Evolutionary conservation across 148 eudicot species (phyloP), one percentile per base, ranked within the genome.

Genomic region (Heliamphora exappendiculata): DNA sequence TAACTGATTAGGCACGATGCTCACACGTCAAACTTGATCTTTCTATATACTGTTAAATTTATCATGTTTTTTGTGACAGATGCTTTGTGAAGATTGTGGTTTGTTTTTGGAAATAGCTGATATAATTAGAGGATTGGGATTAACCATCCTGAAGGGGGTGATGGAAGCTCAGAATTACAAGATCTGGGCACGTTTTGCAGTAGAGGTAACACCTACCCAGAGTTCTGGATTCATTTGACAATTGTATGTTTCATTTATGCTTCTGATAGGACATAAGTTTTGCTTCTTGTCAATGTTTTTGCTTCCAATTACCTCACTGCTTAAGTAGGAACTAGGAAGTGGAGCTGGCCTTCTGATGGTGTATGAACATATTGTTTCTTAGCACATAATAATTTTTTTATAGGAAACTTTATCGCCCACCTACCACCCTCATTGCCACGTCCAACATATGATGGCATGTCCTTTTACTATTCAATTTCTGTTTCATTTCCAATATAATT

Each of bases 41-140:
- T n/a, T 28, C 39, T 49, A 11, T 70, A 8, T 16, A n/a, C 57
- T 39, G n/a, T n/a, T n/a, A n/a, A n/a, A 7, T 7, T 33, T 8
- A 26, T 78, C 70, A 39, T 28, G 41, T 65, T 31, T 55, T 4
- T 44, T 37, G 20, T 69, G 54, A 70, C 85, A 96, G 99, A 93
- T 96, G 98, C 94, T 96, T 11, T 96, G 94, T 76, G 98, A 96
- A 84, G 91, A 93, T 75, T 79, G 91, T 9, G 99, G 99, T 24
- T 79, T 90, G 78, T 96, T 96, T 84, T 72, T 96, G 84, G 99
- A 93, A 86, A 93, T 96, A 83, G 99, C 99, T 49, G 98, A 96
- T 76, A 89, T 93, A 13, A 84, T 96, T 75, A 85, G 97, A 87
- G 99, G 99, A 79, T 78, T 96, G 80, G 99, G 99, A 22, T 74